These are phyloP conservation scores for Pseudofabraea citricarpa DNA, from an alignment of 2,329 filamentous ascomycete genomes.

Conservation along the genomic window DNA sequence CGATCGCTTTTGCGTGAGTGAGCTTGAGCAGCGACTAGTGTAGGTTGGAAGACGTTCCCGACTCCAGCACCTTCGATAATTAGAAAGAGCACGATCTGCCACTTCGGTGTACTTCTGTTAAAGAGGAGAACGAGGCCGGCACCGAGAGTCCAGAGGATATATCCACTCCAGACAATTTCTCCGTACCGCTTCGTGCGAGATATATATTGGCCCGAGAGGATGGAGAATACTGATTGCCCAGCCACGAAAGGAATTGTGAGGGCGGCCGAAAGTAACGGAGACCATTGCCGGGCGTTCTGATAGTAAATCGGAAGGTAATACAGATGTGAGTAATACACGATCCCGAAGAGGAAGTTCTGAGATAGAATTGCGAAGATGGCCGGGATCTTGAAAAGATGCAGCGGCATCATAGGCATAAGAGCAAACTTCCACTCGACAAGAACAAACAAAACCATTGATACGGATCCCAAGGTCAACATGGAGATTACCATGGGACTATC, in stretches of 20 bases:
- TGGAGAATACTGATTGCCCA: conserved; percentile 40
- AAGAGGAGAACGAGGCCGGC: conserved; percentile 48
- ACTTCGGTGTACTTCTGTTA: conserved; percentile 37
- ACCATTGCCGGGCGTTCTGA: conserved; percentile 43
- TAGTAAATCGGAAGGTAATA: conserved; percentile 59
- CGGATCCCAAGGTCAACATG: conserved; percentile 48
- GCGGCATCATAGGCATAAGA: conserved; percentile 52
- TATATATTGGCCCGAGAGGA: conserved; percentile 52
- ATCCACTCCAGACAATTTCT: conserved; percentile 46
- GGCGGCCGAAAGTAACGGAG: conserved; percentile 40
- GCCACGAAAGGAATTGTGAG: conserved; percentile 45
- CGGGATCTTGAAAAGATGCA: conserved; percentile 48
- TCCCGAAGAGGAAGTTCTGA: conserved; percentile 56
- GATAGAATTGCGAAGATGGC: conserved; percentile 49
- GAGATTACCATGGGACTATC: conserved; percentile 51
- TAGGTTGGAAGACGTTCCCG: conserved; percentile 43
- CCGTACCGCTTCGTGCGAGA: conserved; percentile 52
- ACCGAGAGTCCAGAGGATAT: conserved; percentile 38
- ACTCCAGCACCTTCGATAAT: conserved; percentile 47
- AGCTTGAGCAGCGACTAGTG: conserved; percentile 52
- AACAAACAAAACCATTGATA: conserved; percentile 43
- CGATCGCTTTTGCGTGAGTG: conserved; percentile 51
- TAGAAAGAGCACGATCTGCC: conserved; percentile 44
- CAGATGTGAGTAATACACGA: conserved; percentile 52
- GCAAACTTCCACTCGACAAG: conserved; percentile 52